Evolutionary conservation across 2,329 filamentous ascomycete species (phyloP).

Genomic region (Monilinia aucupariae): DNA sequence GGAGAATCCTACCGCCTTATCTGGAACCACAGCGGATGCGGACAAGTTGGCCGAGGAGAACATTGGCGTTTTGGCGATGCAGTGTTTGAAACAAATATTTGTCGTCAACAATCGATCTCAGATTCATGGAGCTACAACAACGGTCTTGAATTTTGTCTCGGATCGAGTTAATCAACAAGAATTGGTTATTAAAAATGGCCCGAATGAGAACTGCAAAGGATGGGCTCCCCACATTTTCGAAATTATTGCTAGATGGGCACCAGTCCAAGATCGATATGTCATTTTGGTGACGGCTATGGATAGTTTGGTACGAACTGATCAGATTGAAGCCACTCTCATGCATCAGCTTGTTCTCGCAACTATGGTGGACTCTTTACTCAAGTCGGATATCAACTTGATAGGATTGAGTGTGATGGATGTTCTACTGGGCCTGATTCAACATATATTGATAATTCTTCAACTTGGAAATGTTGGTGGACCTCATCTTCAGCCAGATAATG

Average conservation of each 20-base stretch:
- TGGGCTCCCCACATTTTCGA: slow-evolving; percentile 83
- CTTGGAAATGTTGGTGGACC: slow-evolving; percentile 41
- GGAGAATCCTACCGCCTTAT: slow-evolving; percentile 66
- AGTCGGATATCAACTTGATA: slow-evolving; percentile 87
- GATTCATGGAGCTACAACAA: slow-evolving; percentile 68
- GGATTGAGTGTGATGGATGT: slow-evolving; percentile 96
- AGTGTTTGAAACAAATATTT: slow-evolving; percentile 83
- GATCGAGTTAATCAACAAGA: slow-evolving; percentile 50
- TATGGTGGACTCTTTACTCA: slow-evolving; percentile 75
- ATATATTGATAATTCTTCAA: slow-evolving; percentile 73
- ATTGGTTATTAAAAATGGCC: slow-evolving; percentile 44
- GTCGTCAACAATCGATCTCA: slow-evolving; percentile 75
- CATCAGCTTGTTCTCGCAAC: slow-evolving; percentile 71
- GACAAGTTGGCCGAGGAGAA: slow-evolving; percentile 88
- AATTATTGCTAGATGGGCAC: slow-evolving; percentile 77
- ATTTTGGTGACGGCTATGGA: slow-evolving; percentile 82
- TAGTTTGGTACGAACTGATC: slow-evolving; percentile 59
- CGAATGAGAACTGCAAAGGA: slow-evolving; percentile 47
- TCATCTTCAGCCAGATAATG: slow-evolving; percentile 34
- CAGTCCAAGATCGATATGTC: slow-evolving; percentile 89
- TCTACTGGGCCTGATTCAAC: slow-evolving; percentile 75
- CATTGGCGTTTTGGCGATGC: slow-evolving; percentile 75
- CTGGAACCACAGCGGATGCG: slow-evolving; percentile 76
- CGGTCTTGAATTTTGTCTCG: slow-evolving; percentile 70
- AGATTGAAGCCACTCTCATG: slow-evolving; percentile 64